Evolutionary conservation across 495 filamentous ascomycete species (phyloP).

Genomic region (Aspergillus funiculosus): DNA sequence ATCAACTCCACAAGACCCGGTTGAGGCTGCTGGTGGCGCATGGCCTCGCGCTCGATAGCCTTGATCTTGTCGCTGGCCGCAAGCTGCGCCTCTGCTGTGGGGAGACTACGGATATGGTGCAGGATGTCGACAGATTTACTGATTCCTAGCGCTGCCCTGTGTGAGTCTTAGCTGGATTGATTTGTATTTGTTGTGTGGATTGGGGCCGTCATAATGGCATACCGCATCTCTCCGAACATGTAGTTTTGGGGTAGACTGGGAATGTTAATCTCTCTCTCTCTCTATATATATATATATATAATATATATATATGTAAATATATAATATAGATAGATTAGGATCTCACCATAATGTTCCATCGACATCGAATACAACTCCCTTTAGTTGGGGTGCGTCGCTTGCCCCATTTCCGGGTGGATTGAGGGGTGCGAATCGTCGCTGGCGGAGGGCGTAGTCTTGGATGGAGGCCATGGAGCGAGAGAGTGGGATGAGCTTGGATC

Average conservation of each 20-base stretch:
- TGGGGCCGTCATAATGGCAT: conserved; percentile 17
- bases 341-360: conserved; percentile 89
- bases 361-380: conserved; percentile 89
- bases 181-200: conserved; percentile 14
- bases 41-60: conserved; percentile 70
- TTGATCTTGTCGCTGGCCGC: conserved; percentile 66
- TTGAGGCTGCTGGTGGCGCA: conserved; percentile 72
- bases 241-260: conserved; percentile 80
- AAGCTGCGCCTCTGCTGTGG: conserved; percentile 50
- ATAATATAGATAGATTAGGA: neutral
- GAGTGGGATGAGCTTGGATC: neutral
- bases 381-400: conserved; percentile 51
- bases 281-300: no score
- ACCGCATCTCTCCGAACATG: conserved; percentile 89
- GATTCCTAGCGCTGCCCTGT: conserved; percentile 58
- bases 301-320: no score
- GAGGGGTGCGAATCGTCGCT: conserved; percentile 52
- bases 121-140: conserved; percentile 72
- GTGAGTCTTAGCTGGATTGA: neutral
- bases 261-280: no score
- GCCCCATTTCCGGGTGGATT: conserved; percentile 25
- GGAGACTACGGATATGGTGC: conserved; percentile 73
- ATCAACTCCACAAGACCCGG: conserved; percentile 70
- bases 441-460: conserved; percentile 27
- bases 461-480: conserved; percentile 30